These are phyloP conservation scores for Chalciporus piperatus DNA, from an alignment of 768 basidiomycete species.

Conservation along the genomic window DNA sequence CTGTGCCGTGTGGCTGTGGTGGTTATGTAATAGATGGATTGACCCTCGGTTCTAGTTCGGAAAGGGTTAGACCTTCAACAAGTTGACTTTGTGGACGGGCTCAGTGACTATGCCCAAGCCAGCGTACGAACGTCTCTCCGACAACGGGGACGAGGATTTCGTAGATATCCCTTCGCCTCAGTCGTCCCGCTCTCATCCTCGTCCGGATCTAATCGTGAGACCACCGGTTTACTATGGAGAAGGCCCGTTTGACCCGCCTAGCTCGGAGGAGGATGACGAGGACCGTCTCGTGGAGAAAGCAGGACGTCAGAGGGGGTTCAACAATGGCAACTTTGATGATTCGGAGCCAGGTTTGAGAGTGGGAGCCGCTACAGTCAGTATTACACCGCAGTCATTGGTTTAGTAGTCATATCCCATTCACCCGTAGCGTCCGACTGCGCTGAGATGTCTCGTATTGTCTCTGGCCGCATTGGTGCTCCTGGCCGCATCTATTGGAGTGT, in stretches of 20 bases:
- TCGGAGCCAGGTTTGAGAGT: slow-evolving; percentile 34
- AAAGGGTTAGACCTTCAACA: background rate
- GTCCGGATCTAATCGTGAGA: slow-evolving; percentile 16
- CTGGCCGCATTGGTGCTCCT: slow-evolving; percentile 59
- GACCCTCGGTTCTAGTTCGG: slow-evolving; percentile 1
- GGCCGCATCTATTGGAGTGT: slow-evolving; percentile 68
- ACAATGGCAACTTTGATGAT: slow-evolving; percentile 12
- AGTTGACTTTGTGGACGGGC: background rate
- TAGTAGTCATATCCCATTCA: slow-evolving; percentile 6
- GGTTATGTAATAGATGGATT: slow-evolving; percentile 10
- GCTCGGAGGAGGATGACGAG: slow-evolving; percentile 72
- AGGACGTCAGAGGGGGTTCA: background rate
- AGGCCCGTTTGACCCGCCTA: slow-evolving; percentile 73
- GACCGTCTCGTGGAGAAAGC: slow-evolving; percentile 48
- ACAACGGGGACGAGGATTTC: slow-evolving; percentile 24
- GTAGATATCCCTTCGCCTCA: slow-evolving; percentile 5
- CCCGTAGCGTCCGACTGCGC: slow-evolving; percentile 45
- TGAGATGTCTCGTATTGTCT: slow-evolving; percentile 60
- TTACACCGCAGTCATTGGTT: background rate
- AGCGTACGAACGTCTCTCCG: slow-evolving; percentile 31
- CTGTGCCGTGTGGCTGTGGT: background rate
- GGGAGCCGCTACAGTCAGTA: slow-evolving; percentile 37
- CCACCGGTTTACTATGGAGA: slow-evolving; percentile 65
- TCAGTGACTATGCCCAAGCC: slow-evolving; percentile 27
- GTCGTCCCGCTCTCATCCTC: background rate